Conservation (phyloP, 441 rosid genomes). For the Populus hybrid region DNA sequence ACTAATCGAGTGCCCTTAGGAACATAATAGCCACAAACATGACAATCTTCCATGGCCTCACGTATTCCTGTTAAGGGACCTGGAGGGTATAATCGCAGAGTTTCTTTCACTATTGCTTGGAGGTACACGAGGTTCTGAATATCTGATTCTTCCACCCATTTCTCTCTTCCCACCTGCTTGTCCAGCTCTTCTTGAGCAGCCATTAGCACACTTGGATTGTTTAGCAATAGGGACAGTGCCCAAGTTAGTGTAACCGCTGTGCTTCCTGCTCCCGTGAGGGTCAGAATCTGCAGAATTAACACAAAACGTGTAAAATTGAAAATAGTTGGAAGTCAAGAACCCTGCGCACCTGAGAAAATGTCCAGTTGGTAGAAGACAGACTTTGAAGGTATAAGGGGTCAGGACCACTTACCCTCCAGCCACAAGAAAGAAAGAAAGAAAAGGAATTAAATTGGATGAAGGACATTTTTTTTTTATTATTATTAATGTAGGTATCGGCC, state of each 20-base stretch:
- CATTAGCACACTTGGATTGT: constrained; percentile 29
- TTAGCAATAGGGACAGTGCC: constrained; percentile 24
- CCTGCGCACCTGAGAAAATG: background rate
- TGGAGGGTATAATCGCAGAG: constrained; percentile 47
- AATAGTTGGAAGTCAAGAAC: background rate
- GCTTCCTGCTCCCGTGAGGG: background rate
- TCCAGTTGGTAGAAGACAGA: no score
- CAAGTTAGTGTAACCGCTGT: constrained; percentile 32
- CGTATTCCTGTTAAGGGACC: constrained; percentile 9
- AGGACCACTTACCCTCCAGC: no score
- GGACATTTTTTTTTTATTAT: no score
- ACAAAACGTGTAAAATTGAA: no score
- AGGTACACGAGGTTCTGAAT: constrained; percentile 38
- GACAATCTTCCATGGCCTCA: constrained; percentile 4
- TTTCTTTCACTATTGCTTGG: constrained; percentile 45
- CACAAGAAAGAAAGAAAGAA: no score
- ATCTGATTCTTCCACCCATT: constrained; percentile 43
- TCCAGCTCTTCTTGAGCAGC: constrained; percentile 49
- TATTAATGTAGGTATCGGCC: no score
- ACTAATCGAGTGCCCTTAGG: background rate
- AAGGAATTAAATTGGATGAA: no score
- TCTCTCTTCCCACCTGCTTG: constrained; percentile 35
- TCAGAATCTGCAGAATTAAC: background rate
- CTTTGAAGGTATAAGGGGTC: no score
- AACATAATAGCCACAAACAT: background rate